These are phyloP conservation scores for Candida patagonica DNA, from an alignment of 805 yeast species.

Conservation along the genomic window DNA sequence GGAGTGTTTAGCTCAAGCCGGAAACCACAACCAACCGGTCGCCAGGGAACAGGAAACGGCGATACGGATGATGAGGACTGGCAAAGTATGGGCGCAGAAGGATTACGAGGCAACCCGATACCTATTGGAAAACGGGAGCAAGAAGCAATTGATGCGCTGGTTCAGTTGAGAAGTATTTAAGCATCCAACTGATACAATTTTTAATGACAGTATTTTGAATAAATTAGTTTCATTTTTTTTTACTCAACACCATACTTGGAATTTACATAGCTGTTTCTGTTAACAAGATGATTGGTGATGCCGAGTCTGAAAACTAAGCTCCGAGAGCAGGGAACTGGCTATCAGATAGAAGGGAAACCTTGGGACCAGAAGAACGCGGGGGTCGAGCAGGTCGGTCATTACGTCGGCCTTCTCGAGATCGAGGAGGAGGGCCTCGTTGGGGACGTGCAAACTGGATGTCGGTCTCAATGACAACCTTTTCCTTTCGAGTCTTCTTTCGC, in stretches of 20 bases:
- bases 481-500: conserved; percentile 69
- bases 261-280: too few species aligned
- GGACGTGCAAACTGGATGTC: conserved; percentile 56
- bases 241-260: neutral
- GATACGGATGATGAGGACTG: conserved; percentile 98
- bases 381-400: conserved; percentile 24
- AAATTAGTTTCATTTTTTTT: conserved; percentile 5
- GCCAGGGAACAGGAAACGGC: conserved; percentile 21
- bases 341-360: conserved; percentile 16
- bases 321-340: conserved; percentile 24
- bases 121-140: conserved; percentile 29
- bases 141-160: conserved; percentile 57
- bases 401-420: conserved; percentile 22
- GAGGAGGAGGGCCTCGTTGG: conserved; percentile 24
- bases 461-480: conserved; percentile 68
- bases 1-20: neutral
- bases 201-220: neutral
- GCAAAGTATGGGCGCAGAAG: conserved; percentile 79
- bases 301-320: too few species aligned
- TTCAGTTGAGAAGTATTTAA: conserved; percentile 38
- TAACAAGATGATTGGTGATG: too few species aligned
- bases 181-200: neutral
- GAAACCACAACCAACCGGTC: neutral
- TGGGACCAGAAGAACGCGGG: conserved; percentile 22
- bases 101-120: conserved; percentile 35